Base-by-base conservation (phyloP, 225 moss, liverwort and hornwort species). In the Bryum argenteum region DNA sequence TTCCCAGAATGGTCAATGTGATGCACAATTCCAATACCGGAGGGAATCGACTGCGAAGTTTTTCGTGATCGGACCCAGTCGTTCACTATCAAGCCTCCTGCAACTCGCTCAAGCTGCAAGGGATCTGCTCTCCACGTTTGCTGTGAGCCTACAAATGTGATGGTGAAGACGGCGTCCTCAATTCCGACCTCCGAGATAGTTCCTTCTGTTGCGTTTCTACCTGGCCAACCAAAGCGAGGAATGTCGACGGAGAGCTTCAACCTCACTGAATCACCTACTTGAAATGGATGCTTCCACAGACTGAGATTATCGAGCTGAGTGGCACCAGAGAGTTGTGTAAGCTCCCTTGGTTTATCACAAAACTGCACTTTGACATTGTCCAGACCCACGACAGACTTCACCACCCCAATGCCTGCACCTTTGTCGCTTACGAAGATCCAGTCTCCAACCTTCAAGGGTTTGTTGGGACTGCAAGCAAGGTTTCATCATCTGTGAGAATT, bases 61-160 rank as follows among this genome's bases (percentile, higher is more conserved):
- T 84, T 91, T 20, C 91, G 84, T 47, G 85, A 84, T 54, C 87
- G 90, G 28, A 93, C 91, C 96, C 96, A 96, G 63, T 96, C 96
- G 42, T 89, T 82, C 66, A 87, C 90, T 50, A 85, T 91, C 48
- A 96, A 75, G 45, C 96, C 96, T 69, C 83, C 85, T 63, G 87
- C 75, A 23, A 91, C 96, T 74, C 84, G 91, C 81, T 96, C 93
- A 45, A 96, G 75, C 71, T 96, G 88, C 39, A 87, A 77, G 43
- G 96, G 96, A 80, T 96, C 96, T 44, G 93, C 96, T 69, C 85
- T 88, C 96, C 96, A 96, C n/a, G 88, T 81, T 79, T 90, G 85
- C 71, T 83, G 88, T 42, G 87, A 85, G 54, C 91, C 90, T 28
- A 78, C 81, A 67, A 93, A 93, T 19, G 82, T 81, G 38, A 96